phyloP scores from a whole-genome alignment of 345 rosid genomes.

The Microcos paniculata region DNA sequence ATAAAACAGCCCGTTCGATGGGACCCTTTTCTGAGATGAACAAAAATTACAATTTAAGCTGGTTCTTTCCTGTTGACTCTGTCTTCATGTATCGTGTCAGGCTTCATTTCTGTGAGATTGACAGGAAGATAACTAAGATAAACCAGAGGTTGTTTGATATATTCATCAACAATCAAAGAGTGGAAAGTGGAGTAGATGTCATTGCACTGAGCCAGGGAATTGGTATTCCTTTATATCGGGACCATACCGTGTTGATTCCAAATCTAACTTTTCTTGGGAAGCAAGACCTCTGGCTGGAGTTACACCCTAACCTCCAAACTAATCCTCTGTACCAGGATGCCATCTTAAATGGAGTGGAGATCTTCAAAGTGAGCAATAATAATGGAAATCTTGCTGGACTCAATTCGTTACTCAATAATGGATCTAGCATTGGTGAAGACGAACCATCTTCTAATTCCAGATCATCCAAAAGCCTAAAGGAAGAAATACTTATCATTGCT shows the following conservation, averaged over 20 bases:
- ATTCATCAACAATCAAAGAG: not conserved
- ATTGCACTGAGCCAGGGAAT: not conserved
- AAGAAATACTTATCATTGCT: not conserved
- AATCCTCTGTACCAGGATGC: slow-evolving; percentile 5
- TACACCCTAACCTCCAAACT: not conserved
- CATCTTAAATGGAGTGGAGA: slow-evolving; percentile 4
- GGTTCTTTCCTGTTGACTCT: not conserved
- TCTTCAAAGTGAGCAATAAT: slow-evolving; percentile 9
- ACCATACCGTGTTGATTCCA: not conserved
- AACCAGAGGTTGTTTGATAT: slow-evolving; percentile 8
- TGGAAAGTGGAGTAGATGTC: not conserved
- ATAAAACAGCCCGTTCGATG: not conserved
- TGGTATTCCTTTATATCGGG: slow-evolving; percentile 4
- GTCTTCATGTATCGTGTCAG: slow-evolving; percentile 2
- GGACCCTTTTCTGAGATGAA: not conserved
- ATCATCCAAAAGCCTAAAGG: not conserved
- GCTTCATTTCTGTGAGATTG: slow-evolving; percentile 1
- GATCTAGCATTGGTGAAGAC: not conserved
- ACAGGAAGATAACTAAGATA: not conserved
- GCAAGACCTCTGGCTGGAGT: not conserved
- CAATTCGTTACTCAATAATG: not conserved
- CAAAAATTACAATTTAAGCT: slow-evolving; percentile 7
- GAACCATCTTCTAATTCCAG: not conserved
- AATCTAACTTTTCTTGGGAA: not conserved
- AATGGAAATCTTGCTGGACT: slow-evolving; percentile 7